Base-by-base conservation (phyloP, 2,329 filamentous ascomycete species). In the Ceratocystis huliohia region DNA sequence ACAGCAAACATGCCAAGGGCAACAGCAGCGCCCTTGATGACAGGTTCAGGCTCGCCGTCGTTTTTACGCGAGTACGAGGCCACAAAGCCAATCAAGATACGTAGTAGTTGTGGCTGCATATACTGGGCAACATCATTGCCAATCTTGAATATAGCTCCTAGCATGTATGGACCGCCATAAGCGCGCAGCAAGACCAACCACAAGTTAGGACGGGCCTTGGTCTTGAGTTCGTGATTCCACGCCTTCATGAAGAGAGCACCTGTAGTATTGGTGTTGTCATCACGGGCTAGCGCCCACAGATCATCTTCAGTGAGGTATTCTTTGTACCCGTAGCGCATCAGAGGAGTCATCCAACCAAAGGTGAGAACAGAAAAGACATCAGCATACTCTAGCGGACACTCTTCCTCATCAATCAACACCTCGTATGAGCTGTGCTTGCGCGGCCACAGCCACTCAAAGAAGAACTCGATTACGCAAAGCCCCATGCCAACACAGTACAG, bases 281-380 rank as follows among this genome's bases (percentile, higher is more conserved):
- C 79, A 72, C 85, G 87, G 50, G 91, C 84, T 67, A 99, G 79
- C 68, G 91, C 93, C 95, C 95, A 99, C 28, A 99, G 81, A 75
- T 99, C 93, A 69, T 96, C 90, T 74, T 97, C 91, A 1, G 91
- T 96, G 69, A 99, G 80, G 74, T 86, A 99, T 68, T 92, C 85
- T 73, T 88, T 89, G 79, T 99, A 97, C 0, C 94, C 94, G 73
- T 88, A 88, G 73, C 86, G 91, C 94, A 99, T 99, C 83, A 99
- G 79, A 0, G 94, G 92, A 0, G 94, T 97, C 93, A 99, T 96
- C 94, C 94, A 99, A 65, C 88, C 87, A 75, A 99, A 99, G 0
- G 93, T 96, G 59, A 99, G 81, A 63, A 89, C 85, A 3, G 93
- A 96, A 77, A 99, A 99, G 64, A 97, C 81, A 68, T 93, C 91